Evolutionary conservation across 75 land plant genomes (phyloP).

Genomic region (Cryptomeria japonica): DNA sequence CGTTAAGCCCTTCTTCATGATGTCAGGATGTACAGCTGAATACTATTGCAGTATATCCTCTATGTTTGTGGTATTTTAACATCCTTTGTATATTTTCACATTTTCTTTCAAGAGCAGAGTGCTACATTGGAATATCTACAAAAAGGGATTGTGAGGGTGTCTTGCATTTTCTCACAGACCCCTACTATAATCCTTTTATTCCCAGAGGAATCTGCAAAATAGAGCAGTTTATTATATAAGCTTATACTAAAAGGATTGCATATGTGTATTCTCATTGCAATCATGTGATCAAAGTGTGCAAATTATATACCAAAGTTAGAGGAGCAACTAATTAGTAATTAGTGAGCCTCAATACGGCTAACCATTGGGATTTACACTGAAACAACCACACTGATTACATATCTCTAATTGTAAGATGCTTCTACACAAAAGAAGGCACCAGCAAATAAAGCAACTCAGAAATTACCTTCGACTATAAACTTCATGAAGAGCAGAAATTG

Average conservation of each 20-base stretch:
- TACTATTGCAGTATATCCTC: not conserved
- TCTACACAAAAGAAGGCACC: not conserved
- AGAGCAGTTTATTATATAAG: not conserved
- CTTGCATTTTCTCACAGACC: not conserved
- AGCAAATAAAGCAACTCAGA: constrained; percentile 2
- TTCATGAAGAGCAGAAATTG: constrained; percentile 76
- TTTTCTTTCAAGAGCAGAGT: not conserved
- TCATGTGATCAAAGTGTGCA: not conserved
- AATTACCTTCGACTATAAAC: constrained; percentile 92
- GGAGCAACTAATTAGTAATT: too few species aligned
- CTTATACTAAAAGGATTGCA: not conserved
- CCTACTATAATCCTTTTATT: not conserved
- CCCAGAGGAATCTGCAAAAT: not conserved
- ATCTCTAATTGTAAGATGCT: not conserved
- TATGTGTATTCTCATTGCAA: not conserved
- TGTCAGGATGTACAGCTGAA: not conserved
- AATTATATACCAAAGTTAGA: not conserved
- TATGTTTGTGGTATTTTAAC: not conserved
- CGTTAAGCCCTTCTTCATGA: not conserved
- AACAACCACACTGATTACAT: not conserved
- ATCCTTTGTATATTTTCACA: not conserved
- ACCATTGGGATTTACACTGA: not conserved
- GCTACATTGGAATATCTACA: not conserved
- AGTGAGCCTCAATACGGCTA: not conserved
- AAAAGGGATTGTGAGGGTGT: not conserved